phyloP scores from a whole-genome alignment of 139 green algal genomes.

The Tetraselmis striata region DNA sequence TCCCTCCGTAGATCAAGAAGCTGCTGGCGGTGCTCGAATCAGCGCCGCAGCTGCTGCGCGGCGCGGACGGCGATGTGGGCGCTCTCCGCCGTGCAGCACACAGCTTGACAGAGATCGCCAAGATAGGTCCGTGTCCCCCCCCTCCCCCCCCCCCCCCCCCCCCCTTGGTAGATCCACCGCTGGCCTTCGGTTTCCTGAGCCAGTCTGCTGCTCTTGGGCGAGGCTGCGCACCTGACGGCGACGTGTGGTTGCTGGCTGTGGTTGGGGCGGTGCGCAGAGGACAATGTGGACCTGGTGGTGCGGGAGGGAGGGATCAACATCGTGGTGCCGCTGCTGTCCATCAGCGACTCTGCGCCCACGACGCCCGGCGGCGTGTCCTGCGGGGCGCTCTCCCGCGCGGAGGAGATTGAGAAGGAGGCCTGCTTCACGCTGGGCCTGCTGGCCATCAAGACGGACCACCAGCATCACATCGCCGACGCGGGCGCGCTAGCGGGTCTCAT shows the following conservation, averaged over 20 bases:
- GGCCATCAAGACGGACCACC: slow-evolving; percentile 82
- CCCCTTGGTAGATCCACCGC: too few species aligned
- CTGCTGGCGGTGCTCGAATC: slow-evolving; percentile 20
- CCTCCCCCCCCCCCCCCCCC: too few species aligned
- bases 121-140: slow-evolving; percentile 39
- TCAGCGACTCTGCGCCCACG: neutral
- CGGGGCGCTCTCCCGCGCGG: slow-evolving; percentile 12
- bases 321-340: slow-evolving; percentile 59
- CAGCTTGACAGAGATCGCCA: slow-evolving; percentile 59
- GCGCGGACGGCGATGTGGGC: slow-evolving; percentile 19
- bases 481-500: slow-evolving; percentile 61
- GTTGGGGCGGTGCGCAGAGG: slow-evolving; percentile 37
- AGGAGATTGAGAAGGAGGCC: slow-evolving; percentile 81
- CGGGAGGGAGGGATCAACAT: slow-evolving; percentile 50
- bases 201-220: neutral
- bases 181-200: neutral
- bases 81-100: slow-evolving; percentile 44
- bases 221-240: neutral
- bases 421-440: slow-evolving; percentile 88
- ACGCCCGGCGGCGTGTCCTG: neutral
- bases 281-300: slow-evolving; percentile 66
- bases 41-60: slow-evolving; percentile 1
- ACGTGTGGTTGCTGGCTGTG: neutral
- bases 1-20: slow-evolving; percentile 8
- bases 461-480: slow-evolving; percentile 67